Base-by-base conservation (phyloP, 2,329 filamentous ascomycete species). In the Colletotrichum caudatum region DNA sequence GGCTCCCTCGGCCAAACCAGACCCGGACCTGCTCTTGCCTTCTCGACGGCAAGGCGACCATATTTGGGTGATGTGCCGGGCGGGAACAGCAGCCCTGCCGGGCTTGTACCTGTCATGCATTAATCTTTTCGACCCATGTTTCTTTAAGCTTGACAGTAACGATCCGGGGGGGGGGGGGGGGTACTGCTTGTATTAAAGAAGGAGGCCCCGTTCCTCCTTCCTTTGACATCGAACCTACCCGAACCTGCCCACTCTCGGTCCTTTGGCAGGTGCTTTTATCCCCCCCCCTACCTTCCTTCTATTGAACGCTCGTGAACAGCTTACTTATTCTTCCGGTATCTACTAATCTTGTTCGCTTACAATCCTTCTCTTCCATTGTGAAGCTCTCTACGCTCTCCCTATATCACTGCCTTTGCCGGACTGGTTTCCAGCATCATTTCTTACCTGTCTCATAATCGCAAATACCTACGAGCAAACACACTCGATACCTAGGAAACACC, bases 271-370 rank as follows among this genome's bases (percentile, higher is more conserved):
- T 54, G 65, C 61, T 69, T 37, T 58, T 46, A 39, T 41, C 48
- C 41, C 37, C 37, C 26, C 23, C 44, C n/a, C 39, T 12, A 39
- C 41, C 48, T 41, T 48, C 46, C 57, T 37, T 64, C 57, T 53
- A 59, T 60, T 33, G 60, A 72, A 72, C 54, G 64, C 39, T 50
- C 7, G 39, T 20, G 69, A 48, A 64, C 39, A 51, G 12, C 51
- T 50, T 26, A 23, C 37, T 58, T 62, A 37, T 53, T 62, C 61
- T 57, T 57, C 51, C 39, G 54, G 70, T 9, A 51, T 58, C 20
- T 29, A 39, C 33, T 71, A 72, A 72, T 66, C 29, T 50, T 72
- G 70, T 71, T 71, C 70, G 54, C 61, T 6, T 66, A 46, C 66
- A 72, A 54, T 72, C 61, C 26, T 70, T 72, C 61, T 62, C 37